A percentile compares a stretch with the other conserved stretches of the same genome.
These are phyloP conservation scores for Globisporangium acanthophoron DNA, from an alignment of 352 stramenopile genomes.

Conservation along the genomic window DNA sequence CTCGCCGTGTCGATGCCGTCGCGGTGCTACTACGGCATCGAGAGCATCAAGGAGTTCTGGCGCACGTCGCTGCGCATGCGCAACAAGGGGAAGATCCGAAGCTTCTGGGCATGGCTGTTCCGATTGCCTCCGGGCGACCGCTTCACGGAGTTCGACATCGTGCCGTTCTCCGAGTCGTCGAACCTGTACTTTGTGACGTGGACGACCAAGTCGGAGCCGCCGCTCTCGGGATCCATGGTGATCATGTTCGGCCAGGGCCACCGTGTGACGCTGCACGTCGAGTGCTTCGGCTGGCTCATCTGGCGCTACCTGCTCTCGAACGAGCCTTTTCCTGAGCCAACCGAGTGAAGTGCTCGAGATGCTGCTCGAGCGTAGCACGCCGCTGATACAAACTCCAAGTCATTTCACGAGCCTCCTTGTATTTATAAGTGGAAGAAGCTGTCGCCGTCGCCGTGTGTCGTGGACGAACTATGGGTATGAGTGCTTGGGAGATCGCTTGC, in stretches of 20 bases:
- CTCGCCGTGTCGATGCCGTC: conserved; percentile 81
- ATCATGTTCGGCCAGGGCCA: conserved; percentile 84
- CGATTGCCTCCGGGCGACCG: conserved; percentile 66
- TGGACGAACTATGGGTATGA: background rate
- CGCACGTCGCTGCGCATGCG: conserved; percentile 77
- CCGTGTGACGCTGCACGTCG: conserved; percentile 77
- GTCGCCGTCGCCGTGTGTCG: too few species aligned
- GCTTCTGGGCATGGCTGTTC: conserved; percentile 84
- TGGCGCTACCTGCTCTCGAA: conserved; percentile 84
- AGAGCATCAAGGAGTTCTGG: conserved; percentile 87
- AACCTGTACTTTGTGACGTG: conserved; percentile 84
- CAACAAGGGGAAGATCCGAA: conserved; percentile 86
- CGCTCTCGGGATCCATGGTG: conserved; percentile 68
- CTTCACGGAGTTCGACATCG: conserved; percentile 71
- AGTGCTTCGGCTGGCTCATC: conserved; percentile 84
- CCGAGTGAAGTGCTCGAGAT: conserved; percentile 28
- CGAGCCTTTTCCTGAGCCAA: conserved; percentile 63
- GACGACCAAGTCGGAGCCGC: conserved; percentile 76
- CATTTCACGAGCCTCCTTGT: too few species aligned
- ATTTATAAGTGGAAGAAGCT: too few species aligned
- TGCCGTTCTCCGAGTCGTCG: conserved; percentile 62
- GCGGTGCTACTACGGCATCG: conserved; percentile 81
- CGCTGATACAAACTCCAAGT: too few species aligned
- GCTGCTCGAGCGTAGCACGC: too few species aligned
- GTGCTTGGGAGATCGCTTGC: background rate